Conservation (phyloP, 73 alveolate genomes). For the Symbiodinium natans region DNA sequence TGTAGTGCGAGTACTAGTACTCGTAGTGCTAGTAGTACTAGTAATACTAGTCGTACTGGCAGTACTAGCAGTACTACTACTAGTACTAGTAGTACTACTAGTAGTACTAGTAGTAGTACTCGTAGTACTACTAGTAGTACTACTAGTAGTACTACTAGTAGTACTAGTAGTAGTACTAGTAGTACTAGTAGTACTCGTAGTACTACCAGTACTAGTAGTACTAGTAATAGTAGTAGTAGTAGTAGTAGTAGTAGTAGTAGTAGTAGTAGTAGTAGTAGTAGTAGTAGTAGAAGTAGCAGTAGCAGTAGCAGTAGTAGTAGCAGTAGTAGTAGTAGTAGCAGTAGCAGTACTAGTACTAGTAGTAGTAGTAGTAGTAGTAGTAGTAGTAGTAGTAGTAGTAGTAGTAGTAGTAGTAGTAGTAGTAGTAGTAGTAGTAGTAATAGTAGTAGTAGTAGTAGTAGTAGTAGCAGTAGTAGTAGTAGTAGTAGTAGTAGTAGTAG, state of each 20-base stretch:
- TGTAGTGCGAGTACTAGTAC: neutral
- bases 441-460: too few species aligned
- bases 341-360: too few species aligned
- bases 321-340: neutral
- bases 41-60: too few species aligned
- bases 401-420: neutral
- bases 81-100: neutral
- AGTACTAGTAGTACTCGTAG: neutral
- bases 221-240: neutral
- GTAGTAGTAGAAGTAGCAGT: too few species aligned
- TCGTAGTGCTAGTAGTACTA: neutral
- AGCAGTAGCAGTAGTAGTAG: neutral
- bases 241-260: neutral
- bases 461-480: too few species aligned
- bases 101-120: too few species aligned
- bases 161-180: neutral
- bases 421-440: neutral
- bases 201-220: neutral
- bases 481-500: neutral
- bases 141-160: neutral
- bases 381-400: neutral
- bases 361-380: too few species aligned
- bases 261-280: neutral
- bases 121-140: neutral
- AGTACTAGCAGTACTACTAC: neutral